These are phyloP conservation scores for Umbellularia californica DNA, from an alignment of 164 flowering plant genomes.

Conservation along the genomic window DNA sequence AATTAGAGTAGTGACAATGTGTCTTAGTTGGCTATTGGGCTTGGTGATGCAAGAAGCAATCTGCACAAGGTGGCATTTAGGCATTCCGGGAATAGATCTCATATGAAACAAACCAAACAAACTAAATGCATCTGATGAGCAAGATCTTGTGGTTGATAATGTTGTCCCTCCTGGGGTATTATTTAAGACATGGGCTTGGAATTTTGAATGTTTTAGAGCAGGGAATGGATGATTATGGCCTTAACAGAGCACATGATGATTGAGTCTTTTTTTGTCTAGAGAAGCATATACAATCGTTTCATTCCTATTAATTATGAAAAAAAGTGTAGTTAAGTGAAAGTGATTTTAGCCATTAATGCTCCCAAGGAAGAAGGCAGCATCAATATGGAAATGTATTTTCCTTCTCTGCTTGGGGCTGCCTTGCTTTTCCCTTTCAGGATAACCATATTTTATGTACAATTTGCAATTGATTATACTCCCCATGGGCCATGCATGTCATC, in stretches of 20 bases:
- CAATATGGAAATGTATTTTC: conserved; percentile 2
- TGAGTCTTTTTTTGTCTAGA: conserved; percentile 2
- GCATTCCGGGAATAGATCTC: not conserved
- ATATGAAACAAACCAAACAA: not conserved
- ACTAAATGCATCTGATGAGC: not conserved
- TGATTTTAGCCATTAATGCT: conserved; percentile 3
- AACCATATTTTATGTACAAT: not conserved
- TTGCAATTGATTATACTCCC: conserved; percentile 4
- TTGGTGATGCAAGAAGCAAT: not conserved
- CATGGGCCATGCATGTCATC: too few species aligned
- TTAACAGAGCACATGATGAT: not conserved
- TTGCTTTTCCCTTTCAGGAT: not conserved
- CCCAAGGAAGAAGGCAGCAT: conserved; percentile 11
- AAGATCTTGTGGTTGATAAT: not conserved
- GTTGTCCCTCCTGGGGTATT: not conserved
- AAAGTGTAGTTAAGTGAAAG: not conserved
- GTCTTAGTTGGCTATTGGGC: not conserved
- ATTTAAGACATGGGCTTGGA: not conserved
- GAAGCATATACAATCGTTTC: conserved; percentile 4
- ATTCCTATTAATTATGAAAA: not conserved
- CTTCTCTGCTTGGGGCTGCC: not conserved
- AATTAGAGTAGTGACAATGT: conserved; percentile 2
- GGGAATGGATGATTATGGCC: not conserved
- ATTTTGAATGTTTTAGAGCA: not conserved
- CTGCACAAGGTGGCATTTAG: not conserved